Evolutionary conservation across 108 stramenopile genomes (phyloP).

Genomic region (Skeletonema potamos): DNA sequence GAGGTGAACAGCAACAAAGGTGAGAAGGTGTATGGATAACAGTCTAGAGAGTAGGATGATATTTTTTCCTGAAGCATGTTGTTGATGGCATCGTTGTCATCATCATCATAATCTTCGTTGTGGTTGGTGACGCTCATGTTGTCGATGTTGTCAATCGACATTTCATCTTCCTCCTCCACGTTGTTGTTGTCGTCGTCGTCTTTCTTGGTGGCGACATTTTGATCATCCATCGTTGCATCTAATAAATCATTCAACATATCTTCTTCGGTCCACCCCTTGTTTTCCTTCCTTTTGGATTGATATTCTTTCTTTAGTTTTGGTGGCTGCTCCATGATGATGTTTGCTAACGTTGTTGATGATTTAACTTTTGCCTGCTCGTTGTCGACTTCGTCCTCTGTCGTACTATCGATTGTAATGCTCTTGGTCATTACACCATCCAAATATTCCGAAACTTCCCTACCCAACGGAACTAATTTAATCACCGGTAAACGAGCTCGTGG

Average conservation of each 20-base stretch:
- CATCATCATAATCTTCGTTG: not conserved
- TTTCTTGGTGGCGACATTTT: not conserved
- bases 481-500: not conserved
- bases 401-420: not conserved
- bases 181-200: too few relatives aligned
- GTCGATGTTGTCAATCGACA: constrained; percentile 9
- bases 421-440: not conserved
- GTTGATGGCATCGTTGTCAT: constrained; percentile 17
- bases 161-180: constrained; percentile 15
- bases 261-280: not conserved
- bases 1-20: constrained; percentile 44
- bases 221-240: not conserved
- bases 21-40: constrained; percentile 60
- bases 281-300: constrained; percentile 1
- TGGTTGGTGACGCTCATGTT: not conserved
- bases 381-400: not conserved
- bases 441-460: not conserved
- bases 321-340: not conserved
- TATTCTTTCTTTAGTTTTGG: constrained; percentile 7
- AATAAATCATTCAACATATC: not conserved
- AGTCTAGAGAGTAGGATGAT: constrained; percentile 38
- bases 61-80: constrained; percentile 9
- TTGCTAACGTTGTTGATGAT: not conserved
- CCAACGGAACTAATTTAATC: constrained; percentile 2
- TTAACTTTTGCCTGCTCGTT: not conserved